These are phyloP conservation scores for Wolfiporia cocos DNA, from an alignment of 1,284 basidiomycete genomes.

Conservation along the genomic window DNA sequence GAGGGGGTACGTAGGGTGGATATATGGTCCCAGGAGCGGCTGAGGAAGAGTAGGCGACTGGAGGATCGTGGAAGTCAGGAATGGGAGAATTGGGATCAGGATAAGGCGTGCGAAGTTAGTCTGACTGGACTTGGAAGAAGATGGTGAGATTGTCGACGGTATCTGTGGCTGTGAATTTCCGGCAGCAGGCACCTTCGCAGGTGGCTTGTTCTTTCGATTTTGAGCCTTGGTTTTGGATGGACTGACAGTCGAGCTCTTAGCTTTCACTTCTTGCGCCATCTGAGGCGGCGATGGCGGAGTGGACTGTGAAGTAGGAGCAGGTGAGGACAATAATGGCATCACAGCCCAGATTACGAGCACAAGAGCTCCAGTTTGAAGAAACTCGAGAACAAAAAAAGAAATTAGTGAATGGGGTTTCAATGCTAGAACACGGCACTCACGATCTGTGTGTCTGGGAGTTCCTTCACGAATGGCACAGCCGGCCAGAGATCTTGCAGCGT, in stretches of 20 bases:
- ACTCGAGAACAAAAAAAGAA: constrained; percentile 7
- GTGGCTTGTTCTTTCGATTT: constrained; percentile 8
- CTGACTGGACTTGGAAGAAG: constrained; percentile 6
- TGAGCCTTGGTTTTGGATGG: constrained; percentile 10
- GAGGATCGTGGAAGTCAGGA: constrained; percentile 30
- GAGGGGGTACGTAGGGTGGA: constrained; percentile 48
- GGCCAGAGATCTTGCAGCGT: constrained; percentile 25
- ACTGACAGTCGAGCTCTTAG: neutral
- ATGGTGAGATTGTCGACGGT: neutral
- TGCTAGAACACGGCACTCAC: constrained; percentile 8
- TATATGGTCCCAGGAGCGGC: constrained; percentile 46
- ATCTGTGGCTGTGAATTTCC: neutral
- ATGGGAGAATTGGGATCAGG: constrained; percentile 31
- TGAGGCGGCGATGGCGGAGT: neutral
- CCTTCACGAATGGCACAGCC: constrained; percentile 12
- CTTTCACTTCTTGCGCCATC: too few relatives aligned
- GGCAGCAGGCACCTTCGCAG: constrained; percentile 7
- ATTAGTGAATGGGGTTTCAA: neutral
- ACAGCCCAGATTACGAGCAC: constrained; percentile 13
- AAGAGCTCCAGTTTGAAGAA: constrained; percentile 12
- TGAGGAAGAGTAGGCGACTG: constrained; percentile 50
- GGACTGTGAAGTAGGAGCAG: neutral
- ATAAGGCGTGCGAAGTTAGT: constrained; percentile 28
- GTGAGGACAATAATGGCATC: constrained; percentile 10
- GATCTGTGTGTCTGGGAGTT: constrained; percentile 11